Evolutionary conservation across 2,329 filamentous ascomycete species (phyloP).

Genomic region (Trichoderma oligosporum): DNA sequence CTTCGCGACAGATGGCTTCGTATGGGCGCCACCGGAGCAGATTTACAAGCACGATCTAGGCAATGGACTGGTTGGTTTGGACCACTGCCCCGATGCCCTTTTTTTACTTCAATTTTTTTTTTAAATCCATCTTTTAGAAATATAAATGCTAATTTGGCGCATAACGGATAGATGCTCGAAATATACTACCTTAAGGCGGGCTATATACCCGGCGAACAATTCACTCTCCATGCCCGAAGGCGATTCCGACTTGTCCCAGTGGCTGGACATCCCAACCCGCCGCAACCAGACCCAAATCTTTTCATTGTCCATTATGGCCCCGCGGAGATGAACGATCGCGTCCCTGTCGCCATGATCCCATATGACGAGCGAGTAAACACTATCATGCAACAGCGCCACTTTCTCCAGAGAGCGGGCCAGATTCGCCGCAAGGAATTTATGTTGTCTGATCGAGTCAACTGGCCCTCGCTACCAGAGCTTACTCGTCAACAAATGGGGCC

Average conservation of each 20-base stretch:
- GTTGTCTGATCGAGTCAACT: conserved; percentile 82
- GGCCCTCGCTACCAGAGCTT: conserved; percentile 73
- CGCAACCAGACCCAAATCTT: conserved; percentile 72
- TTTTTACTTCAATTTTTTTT: no score
- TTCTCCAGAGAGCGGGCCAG: conserved; percentile 70
- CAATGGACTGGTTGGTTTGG: conserved; percentile 52
- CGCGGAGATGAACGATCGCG: conserved; percentile 67
- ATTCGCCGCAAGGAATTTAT: conserved; percentile 91
- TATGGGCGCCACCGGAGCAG: conserved; percentile 82
- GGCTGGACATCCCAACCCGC: conserved; percentile 65
- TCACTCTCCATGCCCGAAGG: conserved; percentile 73
- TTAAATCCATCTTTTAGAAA: no score
- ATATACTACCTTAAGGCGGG: conserved; percentile 80
- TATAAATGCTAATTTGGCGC: not conserved
- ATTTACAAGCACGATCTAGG: conserved; percentile 70
- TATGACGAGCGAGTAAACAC: conserved; percentile 58
- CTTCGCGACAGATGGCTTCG: conserved; percentile 86
- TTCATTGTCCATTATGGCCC: conserved; percentile 91
- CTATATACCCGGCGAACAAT: conserved; percentile 70
- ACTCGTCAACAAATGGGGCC: conserved; percentile 50
- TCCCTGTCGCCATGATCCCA: conserved; percentile 65
- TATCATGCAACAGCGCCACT: conserved; percentile 59
- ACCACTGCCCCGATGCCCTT: conserved; percentile 17
- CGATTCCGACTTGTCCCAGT: conserved; percentile 80
- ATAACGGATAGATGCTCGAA: conserved; percentile 72